A percentile compares a stretch with the other conserved stretches of the same genome.
Conservation (phyloP, 305 asterid genomes). For the Stenogyne calaminthoides region DNA sequence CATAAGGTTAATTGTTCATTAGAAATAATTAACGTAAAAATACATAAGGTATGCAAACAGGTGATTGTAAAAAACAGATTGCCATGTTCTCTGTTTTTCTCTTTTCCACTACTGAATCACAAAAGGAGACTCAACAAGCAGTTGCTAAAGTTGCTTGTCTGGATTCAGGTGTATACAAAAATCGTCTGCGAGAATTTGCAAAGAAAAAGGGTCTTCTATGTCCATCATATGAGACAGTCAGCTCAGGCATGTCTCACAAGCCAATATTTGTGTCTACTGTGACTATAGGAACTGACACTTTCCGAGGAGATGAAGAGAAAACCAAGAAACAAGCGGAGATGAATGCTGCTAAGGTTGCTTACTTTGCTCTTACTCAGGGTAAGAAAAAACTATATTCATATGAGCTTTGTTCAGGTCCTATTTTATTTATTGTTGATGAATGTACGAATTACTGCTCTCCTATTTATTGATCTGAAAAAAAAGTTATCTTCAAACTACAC, state of each 20-base stretch:
- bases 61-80: background rate
- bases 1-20: background rate
- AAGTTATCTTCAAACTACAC: background rate
- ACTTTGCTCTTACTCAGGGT: conserved; percentile 51
- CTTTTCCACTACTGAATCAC: background rate
- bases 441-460: background rate
- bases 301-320: conserved; percentile 57
- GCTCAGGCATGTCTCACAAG: conserved; percentile 54
- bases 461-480: conserved; percentile 8
- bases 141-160: background rate
- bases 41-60: background rate
- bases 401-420: conserved; percentile 13
- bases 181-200: conserved; percentile 63
- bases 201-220: conserved; percentile 53
- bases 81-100: background rate
- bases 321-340: conserved; percentile 80
- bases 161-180: conserved; percentile 44
- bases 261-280: conserved; percentile 58
- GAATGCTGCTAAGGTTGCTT: conserved; percentile 80
- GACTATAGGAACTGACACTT: conserved; percentile 49
- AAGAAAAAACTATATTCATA: conserved; percentile 31
- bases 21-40: background rate
- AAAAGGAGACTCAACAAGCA: background rate
- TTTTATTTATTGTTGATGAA: conserved; percentile 8
- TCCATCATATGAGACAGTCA: conserved; percentile 57